Evolutionary conservation across 441 rosid species (phyloP), one percentile per base, ranked within the genome.

Genomic region (Monsonia emarginata): DNA sequence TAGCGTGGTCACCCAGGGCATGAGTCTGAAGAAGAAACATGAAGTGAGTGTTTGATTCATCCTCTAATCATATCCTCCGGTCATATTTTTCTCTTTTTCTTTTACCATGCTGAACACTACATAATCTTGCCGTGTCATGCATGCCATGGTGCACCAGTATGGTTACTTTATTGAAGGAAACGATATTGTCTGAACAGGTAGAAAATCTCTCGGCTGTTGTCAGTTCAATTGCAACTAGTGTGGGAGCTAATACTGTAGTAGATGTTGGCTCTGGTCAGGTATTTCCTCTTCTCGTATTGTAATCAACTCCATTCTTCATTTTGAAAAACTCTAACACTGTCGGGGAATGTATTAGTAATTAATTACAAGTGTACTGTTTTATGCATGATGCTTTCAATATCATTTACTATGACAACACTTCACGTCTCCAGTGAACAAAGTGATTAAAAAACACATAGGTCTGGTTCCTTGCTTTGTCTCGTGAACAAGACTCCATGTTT

Each of bases 261-360:
- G 98, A 91, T 74, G 91, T 91, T 1, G 98, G 98, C 69, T 83
- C 96, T 71, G 98, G 96, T 73, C 96, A 88, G 91, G 98, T 89
- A 71, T 64, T 62, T n/a, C 52, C 32, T 57, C 65, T 48, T 71
- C 60, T 24, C 2, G 28, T 54, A 8, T 24, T 0, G 28, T 54
- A 8, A 11, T 54, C 60, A 1, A 30, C 16, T 36, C 10, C n/a
- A 50, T 69, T 54, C 52, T 46, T 27, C 71, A 9, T 61, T 64
- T 61, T 46, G 42, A 18, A 65, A 63, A 44, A 52, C 56, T 28
- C 42, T 65, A 24, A 38, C 36, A 61, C 36, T 25, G 40, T 0
- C 4, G 5, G 24, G 24, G 11, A 1, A 18, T 36, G 18, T 16
- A 48, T 5, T 19, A 48, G 56, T 21, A 5, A 22, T 21, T 21